Base-by-base conservation (phyloP, 2,329 filamentous ascomycete species). In the Trichoderma sp. region DNA sequence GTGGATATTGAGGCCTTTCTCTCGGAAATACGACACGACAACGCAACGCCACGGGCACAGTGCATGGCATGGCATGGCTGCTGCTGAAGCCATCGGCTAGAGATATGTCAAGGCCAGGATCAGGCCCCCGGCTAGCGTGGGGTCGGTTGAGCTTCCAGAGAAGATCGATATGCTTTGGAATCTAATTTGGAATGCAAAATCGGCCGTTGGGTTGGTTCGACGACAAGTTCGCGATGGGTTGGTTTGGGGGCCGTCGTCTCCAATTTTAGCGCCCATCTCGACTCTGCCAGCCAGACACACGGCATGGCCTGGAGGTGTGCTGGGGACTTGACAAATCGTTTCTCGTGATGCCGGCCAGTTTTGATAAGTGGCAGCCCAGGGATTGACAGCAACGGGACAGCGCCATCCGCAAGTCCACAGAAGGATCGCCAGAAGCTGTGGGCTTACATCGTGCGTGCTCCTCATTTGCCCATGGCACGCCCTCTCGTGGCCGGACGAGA, bases 101-200 rank as follows among this genome's bases (percentile, higher is more conserved):
- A 60, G 46, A 60, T 60, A 32, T 43, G 39, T 43, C 3, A 39
- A 54, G 39, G 56, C 65, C 21, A 68, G 65, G 56, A 54, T 46
- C 26, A 68, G 34, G n/a, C 55, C 21, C n/a, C 52, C 24, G n/a
- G 64, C 64, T 66, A 68, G 65, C 65, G 65, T 54, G 56, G 65
- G 65, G 64, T 59, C 64, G 51, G 54, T 28, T 26, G 54, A 59
- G 52, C 65, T 60, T 68, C 65, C 21, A 68, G 32, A 68, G 65
- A 68, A 68, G 65, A 68, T 68, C 65, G 46, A 60, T 54, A 16
- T 66, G 24, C 54, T 58, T 51, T 66, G 64, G 64, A 66, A 59
- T 66, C 64, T 37, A 28, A 51, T 59, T 26, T 66, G 64, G 64
- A 66, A 66, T 66, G 64, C 18, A 51, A 58, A 49, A 26, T 24